Evolutionary conservation across 2,329 filamentous ascomycete species (phyloP).

Genomic region (Aureobasidium sp.): DNA sequence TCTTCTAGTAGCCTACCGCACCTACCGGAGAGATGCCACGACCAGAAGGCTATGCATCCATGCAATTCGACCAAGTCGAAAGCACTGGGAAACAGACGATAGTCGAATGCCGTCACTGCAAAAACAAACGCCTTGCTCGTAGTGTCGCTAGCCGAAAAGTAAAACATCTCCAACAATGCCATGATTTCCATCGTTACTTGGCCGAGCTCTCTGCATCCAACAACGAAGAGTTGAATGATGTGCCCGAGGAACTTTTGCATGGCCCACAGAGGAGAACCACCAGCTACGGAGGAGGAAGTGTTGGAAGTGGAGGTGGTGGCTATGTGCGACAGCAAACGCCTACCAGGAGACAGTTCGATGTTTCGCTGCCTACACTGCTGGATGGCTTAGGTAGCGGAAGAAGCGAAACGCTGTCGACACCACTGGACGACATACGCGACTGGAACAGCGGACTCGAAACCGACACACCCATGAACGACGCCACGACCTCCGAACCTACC

Average conservation of each 20-base stretch:
- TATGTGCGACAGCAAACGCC: not conserved
- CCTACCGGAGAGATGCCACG: not conserved
- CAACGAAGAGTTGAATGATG: not conserved
- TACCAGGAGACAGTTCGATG: not conserved
- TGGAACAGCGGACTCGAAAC: not conserved
- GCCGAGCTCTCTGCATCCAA: not conserved
- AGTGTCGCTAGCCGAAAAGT: constrained; percentile 4
- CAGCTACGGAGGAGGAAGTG: not conserved
- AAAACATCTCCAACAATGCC: not conserved
- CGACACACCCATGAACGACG: not conserved
- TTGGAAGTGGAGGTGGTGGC: not conserved
- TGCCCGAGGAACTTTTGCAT: not conserved
- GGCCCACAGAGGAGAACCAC: not conserved
- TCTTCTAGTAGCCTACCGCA: not conserved
- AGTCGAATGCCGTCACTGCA: constrained; percentile 4
- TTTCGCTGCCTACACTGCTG: not conserved
- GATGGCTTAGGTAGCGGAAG: not conserved
- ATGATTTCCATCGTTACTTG: not conserved
- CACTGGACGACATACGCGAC: not conserved
- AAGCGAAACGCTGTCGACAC: not conserved
- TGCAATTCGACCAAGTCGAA: constrained; percentile 5
- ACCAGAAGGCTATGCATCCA: constrained; percentile 8
- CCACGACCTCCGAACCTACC: not conserved
- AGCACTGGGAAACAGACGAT: constrained; percentile 2
- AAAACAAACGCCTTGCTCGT: not conserved